phyloP scores from a whole-genome alignment of 2,329 filamentous ascomycete genomes.

The Scleromitrula shiraiana region DNA sequence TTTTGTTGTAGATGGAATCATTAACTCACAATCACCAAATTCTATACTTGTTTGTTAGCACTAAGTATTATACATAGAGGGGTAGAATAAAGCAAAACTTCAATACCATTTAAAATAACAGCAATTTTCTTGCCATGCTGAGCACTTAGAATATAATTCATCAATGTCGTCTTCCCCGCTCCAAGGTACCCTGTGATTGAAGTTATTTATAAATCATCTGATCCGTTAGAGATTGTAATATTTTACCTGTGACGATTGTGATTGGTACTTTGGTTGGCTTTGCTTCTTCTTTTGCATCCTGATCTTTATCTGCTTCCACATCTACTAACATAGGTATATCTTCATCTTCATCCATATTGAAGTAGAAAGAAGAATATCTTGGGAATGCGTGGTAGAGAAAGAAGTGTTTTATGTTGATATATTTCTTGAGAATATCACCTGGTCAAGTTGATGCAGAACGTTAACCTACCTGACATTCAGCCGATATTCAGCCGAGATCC shows the following conservation, averaged over 20 bases:
- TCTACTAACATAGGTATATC: conserved; percentile 58
- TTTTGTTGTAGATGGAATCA: no score
- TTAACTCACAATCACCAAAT: conserved; percentile 66
- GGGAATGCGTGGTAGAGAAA: no score
- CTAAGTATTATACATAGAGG: not conserved
- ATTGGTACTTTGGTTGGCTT: conserved; percentile 65
- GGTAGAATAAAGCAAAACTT: conserved; percentile 22
- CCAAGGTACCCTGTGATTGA: conserved; percentile 72
- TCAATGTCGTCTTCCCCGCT: conserved; percentile 86
- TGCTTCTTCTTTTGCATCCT: conserved; percentile 38
- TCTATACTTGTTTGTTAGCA: conserved; percentile 39
- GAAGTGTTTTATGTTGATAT: no score
- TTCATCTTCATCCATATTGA: conserved; percentile 53
- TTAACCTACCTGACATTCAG: no score
- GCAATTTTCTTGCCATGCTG: conserved; percentile 97
- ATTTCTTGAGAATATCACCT: no score
- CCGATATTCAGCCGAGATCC: not conserved
- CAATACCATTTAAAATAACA: conserved; percentile 81
- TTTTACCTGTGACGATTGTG: conserved; percentile 70
- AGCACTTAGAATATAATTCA: conserved; percentile 93
- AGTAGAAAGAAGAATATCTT: not conserved
- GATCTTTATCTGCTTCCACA: conserved; percentile 31
- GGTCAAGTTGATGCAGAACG: no score
- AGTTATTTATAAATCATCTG: not conserved
- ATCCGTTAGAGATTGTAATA: not conserved